A percentile compares a stretch with the other conserved stretches of the same genome.
These are phyloP conservation scores for Leptoxyphium fumago DNA, from an alignment of 2,329 filamentous ascomycete species.

Conservation along the genomic window DNA sequence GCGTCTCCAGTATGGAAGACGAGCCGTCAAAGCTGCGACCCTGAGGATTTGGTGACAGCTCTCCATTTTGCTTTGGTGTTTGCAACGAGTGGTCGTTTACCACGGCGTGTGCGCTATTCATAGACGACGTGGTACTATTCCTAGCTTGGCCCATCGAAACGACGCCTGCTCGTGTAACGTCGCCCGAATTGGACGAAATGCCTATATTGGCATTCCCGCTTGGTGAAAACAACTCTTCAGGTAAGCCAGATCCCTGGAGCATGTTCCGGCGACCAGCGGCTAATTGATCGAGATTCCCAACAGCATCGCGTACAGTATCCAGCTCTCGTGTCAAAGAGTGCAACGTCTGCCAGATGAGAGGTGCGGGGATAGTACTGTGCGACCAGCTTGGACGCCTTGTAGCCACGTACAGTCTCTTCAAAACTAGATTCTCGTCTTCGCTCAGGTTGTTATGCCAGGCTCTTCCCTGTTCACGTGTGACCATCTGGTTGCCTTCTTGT, in stretches of 20 bases:
- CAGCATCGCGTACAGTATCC: conserved; percentile 25
- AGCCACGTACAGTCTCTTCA: conserved; percentile 15
- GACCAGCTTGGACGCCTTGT: conserved; percentile 23
- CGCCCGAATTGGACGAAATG: not conserved
- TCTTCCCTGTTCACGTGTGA: conserved; percentile 22
- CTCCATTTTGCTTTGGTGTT: too few relatives aligned
- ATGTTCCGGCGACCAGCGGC: conserved; percentile 34
- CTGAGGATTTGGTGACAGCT: too few relatives aligned
- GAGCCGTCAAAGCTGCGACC: too few relatives aligned
- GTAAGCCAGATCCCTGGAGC: conserved; percentile 29
- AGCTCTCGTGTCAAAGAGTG: conserved; percentile 28
- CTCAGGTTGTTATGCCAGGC: conserved; percentile 19
- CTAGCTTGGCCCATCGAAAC: conserved; percentile 7
- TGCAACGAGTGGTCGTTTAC: conserved; percentile 5
- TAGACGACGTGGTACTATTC: conserved; percentile 10
- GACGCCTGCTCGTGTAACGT: not conserved
- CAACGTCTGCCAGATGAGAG: conserved; percentile 28
- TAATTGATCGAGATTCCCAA: conserved; percentile 33
- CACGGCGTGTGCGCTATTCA: conserved; percentile 7
- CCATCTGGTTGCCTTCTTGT: conserved; percentile 5
- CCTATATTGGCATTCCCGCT: not conserved
- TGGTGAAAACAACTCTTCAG: conserved; percentile 5
- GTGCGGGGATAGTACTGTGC: conserved; percentile 15
- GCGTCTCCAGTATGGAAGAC: not conserved
- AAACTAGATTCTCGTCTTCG: conserved; percentile 19